Conservation (phyloP, 257 asterid species). For the Ocimum tenuiflorum region DNA sequence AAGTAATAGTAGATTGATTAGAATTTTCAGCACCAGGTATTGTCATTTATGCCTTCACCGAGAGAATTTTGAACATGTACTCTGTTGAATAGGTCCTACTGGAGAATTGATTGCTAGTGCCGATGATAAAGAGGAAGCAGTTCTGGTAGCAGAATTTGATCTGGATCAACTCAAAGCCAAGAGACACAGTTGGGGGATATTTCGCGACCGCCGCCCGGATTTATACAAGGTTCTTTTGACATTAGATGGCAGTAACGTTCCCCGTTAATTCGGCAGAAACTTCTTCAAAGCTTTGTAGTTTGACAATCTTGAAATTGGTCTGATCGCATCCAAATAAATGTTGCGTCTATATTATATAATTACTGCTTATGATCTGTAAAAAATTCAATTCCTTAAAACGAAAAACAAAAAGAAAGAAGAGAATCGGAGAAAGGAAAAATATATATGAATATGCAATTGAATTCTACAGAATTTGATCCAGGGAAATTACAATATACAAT, state of each 20-base stretch:
- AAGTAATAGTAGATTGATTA: constrained; percentile 6
- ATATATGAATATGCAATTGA: no score
- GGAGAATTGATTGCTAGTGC: constrained; percentile 75
- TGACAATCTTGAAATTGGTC: no score
- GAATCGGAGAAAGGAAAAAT: no score
- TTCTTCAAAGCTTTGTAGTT: no score
- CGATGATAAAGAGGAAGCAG: constrained; percentile 73
- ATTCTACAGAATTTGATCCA: background rate
- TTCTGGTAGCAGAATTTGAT: constrained; percentile 75
- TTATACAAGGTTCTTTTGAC: constrained; percentile 88
- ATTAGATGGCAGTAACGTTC: constrained; percentile 62
- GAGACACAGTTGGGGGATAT: constrained; percentile 82
- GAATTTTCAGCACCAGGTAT: background rate
- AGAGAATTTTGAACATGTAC: constrained; percentile 17
- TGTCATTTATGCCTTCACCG: no score
- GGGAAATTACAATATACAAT: background rate
- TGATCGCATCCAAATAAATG: no score
- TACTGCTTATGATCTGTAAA: no score
- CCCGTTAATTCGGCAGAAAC: constrained; percentile 33
- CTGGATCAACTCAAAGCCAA: constrained; percentile 68
- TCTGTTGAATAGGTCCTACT: constrained; percentile 55
- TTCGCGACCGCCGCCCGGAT: constrained; percentile 92
- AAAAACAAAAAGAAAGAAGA: no score
- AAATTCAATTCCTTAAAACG: no score
- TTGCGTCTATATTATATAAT: no score